Conservation (phyloP, 495 filamentous ascomycete species). For the Penicillium subrubescens region DNA sequence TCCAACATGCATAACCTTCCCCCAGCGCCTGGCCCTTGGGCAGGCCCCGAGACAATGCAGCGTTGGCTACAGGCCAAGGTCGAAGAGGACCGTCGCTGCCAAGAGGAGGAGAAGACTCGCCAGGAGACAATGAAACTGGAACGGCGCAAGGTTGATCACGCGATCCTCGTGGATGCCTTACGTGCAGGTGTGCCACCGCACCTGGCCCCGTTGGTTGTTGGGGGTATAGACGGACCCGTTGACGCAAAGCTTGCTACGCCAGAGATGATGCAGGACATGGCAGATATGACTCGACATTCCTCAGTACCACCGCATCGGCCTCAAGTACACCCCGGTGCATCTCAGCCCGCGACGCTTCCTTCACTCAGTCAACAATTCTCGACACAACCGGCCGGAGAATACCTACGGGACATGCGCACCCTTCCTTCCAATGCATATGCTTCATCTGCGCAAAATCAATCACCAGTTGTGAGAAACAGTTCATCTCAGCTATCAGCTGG, state of each 20-base stretch:
- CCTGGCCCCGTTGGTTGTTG: constrained; percentile 88
- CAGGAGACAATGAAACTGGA: constrained; percentile 79
- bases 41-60: constrained; percentile 77
- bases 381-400: not conserved
- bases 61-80: constrained; percentile 80
- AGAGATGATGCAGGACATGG: constrained; percentile 1
- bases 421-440: not conserved
- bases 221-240: constrained; percentile 56
- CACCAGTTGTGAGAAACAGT: not conserved
- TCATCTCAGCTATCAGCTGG: not conserved
- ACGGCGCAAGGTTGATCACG: constrained; percentile 79
- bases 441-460: not conserved
- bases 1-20: constrained; percentile 54
- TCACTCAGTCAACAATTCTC: constrained; percentile 1
- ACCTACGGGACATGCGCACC: not conserved
- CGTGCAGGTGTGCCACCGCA: constrained; percentile 80
- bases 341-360: not conserved
- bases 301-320: not conserved
- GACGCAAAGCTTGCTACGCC: not conserved
- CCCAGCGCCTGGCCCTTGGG: constrained; percentile 70
- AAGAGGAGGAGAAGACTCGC: constrained; percentile 86
- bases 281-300: not conserved
- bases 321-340: not conserved
- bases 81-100: constrained; percentile 81
- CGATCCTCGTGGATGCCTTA: constrained; percentile 81